Evolutionary conservation across 2,329 filamentous ascomycete genomes (phyloP).

Genomic region (Tolypocladium endophyticum): DNA sequence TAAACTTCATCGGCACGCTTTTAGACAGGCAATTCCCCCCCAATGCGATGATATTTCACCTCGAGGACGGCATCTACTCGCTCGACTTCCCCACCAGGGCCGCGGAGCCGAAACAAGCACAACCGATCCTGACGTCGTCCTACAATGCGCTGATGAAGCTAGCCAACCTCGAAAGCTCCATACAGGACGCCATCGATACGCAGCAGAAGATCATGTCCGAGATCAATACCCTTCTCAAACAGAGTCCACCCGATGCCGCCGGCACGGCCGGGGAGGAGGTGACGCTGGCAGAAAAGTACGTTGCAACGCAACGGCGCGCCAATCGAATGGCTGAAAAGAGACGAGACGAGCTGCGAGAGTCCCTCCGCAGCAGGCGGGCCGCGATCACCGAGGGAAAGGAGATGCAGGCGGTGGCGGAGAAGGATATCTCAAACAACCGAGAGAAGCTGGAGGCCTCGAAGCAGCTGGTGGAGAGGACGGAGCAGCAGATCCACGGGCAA

Average conservation of each 20-base stretch:
- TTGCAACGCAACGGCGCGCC: slow-evolving; percentile 54
- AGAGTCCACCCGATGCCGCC: slow-evolving; percentile 29
- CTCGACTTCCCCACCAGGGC: slow-evolving; percentile 51
- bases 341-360: slow-evolving; percentile 56
- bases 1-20: slow-evolving; percentile 72
- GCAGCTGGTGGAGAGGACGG: slow-evolving; percentile 42
- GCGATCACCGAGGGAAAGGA: slow-evolving; percentile 57
- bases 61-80: slow-evolving; percentile 78
- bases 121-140: slow-evolving; percentile 55
- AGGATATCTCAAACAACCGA: slow-evolving; percentile 51
- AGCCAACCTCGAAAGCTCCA: slow-evolving; percentile 78
- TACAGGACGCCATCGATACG: slow-evolving; percentile 78
- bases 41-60: slow-evolving; percentile 78
- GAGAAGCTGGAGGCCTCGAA: slow-evolving; percentile 48
- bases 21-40: slow-evolving; percentile 61
- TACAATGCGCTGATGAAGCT: slow-evolving; percentile 84
- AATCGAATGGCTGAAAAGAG: slow-evolving; percentile 51
- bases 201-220: slow-evolving; percentile 65
- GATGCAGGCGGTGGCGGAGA: slow-evolving; percentile 45
- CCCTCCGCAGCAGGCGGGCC: slow-evolving; percentile 52
- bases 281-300: slow-evolving; percentile 38
- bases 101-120: slow-evolving; percentile 41
- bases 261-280: slow-evolving; percentile 39
- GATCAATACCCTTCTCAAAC: slow-evolving; percentile 51
- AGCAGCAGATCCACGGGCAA: slow-evolving; percentile 69